These are phyloP conservation scores for Fusarium azukiicola DNA, from an alignment of 2,329 filamentous ascomycete genomes.

Conservation along the genomic window DNA sequence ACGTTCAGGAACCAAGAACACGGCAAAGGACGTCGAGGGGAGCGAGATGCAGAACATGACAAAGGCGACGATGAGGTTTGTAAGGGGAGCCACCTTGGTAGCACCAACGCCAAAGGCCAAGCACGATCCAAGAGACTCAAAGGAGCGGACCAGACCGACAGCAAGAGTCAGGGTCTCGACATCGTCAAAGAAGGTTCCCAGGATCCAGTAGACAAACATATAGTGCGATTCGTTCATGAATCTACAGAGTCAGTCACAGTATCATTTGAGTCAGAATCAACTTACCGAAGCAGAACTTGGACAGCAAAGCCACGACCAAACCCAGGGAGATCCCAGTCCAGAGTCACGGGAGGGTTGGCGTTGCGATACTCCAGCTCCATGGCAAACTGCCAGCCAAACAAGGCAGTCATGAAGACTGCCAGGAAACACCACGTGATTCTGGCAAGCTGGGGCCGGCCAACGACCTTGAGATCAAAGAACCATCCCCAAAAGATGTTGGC, in stretches of 20 bases:
- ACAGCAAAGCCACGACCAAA: conserved; percentile 71
- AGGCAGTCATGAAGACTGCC: conserved; percentile 63
- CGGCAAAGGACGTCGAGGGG: conserved; percentile 60
- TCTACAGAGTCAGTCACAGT: conserved; percentile 33
- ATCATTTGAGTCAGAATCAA: not conserved
- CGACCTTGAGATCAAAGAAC: conserved; percentile 68
- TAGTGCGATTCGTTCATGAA: conserved; percentile 75
- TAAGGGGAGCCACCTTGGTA: conserved; percentile 67
- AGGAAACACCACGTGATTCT: conserved; percentile 67
- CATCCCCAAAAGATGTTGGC: conserved; percentile 73
- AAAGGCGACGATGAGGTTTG: conserved; percentile 71
- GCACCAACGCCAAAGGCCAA: conserved; percentile 72
- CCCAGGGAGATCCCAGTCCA: conserved; percentile 69
- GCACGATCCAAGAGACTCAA: conserved; percentile 71
- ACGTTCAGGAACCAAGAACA: conserved; percentile 62
- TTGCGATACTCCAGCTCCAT: conserved; percentile 70
- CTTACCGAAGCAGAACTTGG: conserved; percentile 69
- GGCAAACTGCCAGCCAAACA: conserved; percentile 71
- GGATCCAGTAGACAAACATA: conserved; percentile 74
- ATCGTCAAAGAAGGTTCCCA: conserved; percentile 73
- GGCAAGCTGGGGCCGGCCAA: conserved; percentile 66
- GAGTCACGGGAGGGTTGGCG: conserved; percentile 60
- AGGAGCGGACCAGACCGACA: conserved; percentile 70
- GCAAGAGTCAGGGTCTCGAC: conserved; percentile 72
- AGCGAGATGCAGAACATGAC: conserved; percentile 69